Evolutionary conservation across 495 filamentous ascomycete species (phyloP).

Genomic region (Penicillium simplicissimum): DNA sequence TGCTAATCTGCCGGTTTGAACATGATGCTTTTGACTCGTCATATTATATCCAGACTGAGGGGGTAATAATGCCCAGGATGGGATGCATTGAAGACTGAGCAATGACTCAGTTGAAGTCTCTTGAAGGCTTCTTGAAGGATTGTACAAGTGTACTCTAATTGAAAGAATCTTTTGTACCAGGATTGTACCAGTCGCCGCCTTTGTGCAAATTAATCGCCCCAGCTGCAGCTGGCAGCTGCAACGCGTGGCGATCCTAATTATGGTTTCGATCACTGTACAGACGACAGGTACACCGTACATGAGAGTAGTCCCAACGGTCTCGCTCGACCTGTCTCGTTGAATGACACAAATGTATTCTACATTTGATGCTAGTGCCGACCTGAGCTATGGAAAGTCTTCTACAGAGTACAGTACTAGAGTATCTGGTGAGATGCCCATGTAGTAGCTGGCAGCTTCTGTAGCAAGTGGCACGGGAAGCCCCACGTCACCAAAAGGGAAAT

Average conservation of each 20-base stretch:
- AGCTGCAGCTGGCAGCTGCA: background rate
- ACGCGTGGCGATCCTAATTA: background rate
- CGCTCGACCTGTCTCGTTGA: background rate
- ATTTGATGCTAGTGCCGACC: background rate
- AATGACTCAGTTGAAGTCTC: no score
- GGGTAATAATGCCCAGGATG: background rate
- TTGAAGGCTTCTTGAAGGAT: background rate
- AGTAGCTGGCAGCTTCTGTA: background rate
- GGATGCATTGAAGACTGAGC: background rate
- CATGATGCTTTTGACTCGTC: background rate
- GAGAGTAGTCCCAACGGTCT: background rate
- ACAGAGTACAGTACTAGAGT: no score
- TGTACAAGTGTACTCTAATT: background rate
- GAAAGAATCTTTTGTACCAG: background rate
- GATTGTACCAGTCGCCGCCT: background rate
- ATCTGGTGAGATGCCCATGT: background rate
- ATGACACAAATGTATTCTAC: background rate
- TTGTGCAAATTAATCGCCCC: background rate
- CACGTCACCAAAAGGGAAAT: slow-evolving; percentile 16
- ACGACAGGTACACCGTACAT: background rate
- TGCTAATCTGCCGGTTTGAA: background rate
- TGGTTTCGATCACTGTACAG: no score
- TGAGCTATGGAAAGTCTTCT: background rate
- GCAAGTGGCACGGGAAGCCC: slow-evolving; percentile 13
- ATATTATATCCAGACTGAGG: background rate